Conservation (phyloP, 805 yeast genomes). For the Dipodascus geniculatus region DNA sequence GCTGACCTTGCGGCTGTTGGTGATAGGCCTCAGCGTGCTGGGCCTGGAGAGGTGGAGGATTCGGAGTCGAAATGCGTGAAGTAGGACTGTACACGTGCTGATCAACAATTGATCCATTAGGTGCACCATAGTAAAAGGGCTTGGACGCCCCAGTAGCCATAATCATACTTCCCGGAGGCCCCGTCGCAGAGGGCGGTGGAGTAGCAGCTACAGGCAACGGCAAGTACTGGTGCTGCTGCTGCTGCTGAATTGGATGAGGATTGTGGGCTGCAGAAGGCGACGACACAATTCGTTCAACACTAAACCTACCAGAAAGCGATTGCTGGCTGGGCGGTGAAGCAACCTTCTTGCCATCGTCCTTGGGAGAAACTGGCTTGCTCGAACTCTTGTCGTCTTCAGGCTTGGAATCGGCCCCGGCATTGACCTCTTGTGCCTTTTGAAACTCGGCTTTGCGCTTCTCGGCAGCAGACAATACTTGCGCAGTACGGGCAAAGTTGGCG, state of each 20-base stretch:
- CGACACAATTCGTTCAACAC: neutral
- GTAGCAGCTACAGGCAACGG: neutral
- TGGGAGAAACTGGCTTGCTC: constrained; percentile 1
- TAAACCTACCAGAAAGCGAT: neutral
- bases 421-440: constrained; percentile 5
- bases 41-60: constrained; percentile 2
- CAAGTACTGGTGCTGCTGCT: neutral
- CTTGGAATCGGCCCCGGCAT: neutral
- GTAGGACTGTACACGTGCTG: constrained; percentile 1
- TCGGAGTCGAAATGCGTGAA: neutral
- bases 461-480: constrained; percentile 24
- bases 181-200: neutral
- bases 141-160: constrained; percentile 4
- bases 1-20: neutral
- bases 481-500: constrained; percentile 25
- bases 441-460: constrained; percentile 18
- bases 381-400: neutral
- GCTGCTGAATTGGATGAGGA: neutral
- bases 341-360: neutral
- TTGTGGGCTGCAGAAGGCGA: neutral
- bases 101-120: neutral
- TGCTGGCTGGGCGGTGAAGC: neutral
- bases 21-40: neutral
- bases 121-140: constrained; percentile 4
- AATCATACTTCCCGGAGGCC: neutral